A percentile compares a stretch with the other conserved stretches of the same genome.
Evolutionary conservation across 495 filamentous ascomycete species (phyloP).

Genomic region (Penicillium cinerascens): DNA sequence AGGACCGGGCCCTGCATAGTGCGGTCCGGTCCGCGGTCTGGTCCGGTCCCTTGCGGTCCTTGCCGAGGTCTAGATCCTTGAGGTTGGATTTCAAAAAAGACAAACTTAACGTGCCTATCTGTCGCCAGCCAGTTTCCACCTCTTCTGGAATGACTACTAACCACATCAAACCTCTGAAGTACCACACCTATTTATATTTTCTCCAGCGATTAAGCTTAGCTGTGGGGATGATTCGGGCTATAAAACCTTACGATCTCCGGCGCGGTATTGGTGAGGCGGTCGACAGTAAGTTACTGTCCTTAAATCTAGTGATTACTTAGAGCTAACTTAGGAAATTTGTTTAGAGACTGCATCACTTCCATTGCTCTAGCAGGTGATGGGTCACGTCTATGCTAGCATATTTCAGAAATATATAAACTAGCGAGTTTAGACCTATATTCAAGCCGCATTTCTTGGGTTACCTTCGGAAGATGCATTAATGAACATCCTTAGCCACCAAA

Average conservation of each 20-base stretch:
- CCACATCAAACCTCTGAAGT: constrained; percentile 6
- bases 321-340: background rate
- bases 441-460: background rate
- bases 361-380: constrained; percentile 1
- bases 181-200: constrained; percentile 12
- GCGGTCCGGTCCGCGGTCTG: too few species aligned
- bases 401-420: constrained; percentile 3
- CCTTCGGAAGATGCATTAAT: background rate
- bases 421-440: background rate
- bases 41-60: too few species aligned
- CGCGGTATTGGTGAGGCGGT: constrained; percentile 4
- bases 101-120: constrained; percentile 10
- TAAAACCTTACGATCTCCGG: constrained; percentile 1
- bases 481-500: background rate
- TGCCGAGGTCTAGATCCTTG: too few species aligned
- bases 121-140: constrained; percentile 6
- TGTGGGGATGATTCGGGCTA: constrained; percentile 5
- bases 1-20: too few species aligned
- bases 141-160: constrained; percentile 5
- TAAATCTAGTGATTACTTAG: background rate
- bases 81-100: constrained; percentile 1
- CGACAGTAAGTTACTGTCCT: background rate
- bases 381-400: constrained; percentile 1
- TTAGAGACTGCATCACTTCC: constrained; percentile 5
- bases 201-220: constrained; percentile 5